A percentile compares a stretch with the other conserved stretches of the same genome.
Conservation (phyloP, 169 alveolate genomes). For the Cryptosporidium andersoni region DNA sequence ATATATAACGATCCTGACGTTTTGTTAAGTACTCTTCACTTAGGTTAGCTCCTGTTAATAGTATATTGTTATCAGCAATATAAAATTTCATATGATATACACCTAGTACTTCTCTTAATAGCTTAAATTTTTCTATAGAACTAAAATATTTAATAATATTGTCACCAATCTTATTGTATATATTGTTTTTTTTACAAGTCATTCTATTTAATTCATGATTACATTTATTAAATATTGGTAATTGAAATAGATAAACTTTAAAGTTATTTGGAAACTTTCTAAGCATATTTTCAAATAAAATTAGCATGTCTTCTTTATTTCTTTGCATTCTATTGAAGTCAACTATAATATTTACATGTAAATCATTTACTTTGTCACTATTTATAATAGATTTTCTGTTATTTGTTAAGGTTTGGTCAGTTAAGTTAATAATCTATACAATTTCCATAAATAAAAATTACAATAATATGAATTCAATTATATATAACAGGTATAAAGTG, state of each 20-base stretch:
- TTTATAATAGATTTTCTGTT: not conserved
- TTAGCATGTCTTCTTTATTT: not conserved
- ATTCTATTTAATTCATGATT: not conserved
- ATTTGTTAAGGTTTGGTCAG: not conserved
- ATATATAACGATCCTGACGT: constrained; percentile 48
- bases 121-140: not conserved
- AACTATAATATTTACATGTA: constrained; percentile 22
- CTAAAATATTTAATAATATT: not conserved
- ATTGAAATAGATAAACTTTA: constrained; percentile 7
- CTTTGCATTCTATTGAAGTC: constrained; percentile 40
- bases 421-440: no score
- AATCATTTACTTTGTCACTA: not conserved
- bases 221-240: constrained; percentile 12
- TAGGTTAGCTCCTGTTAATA: constrained; percentile 44
- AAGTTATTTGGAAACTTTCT: constrained; percentile 16
- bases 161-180: not conserved
- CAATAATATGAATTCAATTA: no score
- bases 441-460: no score
- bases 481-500: not conserved
- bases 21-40: constrained; percentile 17
- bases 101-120: constrained; percentile 49
- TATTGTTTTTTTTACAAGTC: not conserved
- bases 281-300: not conserved
- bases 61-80: constrained; percentile 38
- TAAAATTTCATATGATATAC: constrained; percentile 58